Evolutionary conservation across 139 green algal genomes (phyloP), one percentile per base, ranked within the genome.

Genomic region (Volvox reticuliferus): DNA sequence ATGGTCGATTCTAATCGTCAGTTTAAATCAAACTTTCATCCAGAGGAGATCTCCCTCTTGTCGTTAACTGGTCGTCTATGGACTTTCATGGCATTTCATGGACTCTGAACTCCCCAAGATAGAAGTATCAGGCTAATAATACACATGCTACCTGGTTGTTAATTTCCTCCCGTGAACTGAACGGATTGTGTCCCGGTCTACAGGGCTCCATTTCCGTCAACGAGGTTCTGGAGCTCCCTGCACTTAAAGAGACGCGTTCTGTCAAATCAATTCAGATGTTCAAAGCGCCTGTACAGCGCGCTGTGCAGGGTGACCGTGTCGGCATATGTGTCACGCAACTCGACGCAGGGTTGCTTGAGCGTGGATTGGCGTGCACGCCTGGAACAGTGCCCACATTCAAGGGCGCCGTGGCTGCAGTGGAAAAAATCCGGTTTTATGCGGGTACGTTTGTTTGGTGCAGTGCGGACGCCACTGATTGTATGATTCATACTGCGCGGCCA

Each of bases 251-350:
- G 14, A 82, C 76, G 0, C 90, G 88, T 73, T 65, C 73, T 67
- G 95, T 99, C 21, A 98, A 98, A 85, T 98, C 95, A 89, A 98
- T 99, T 92, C 98, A 99, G 92, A 96, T 98, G 94, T 99, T 99
- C 95, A 93, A 93, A 69, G 65, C 88, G 61, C 94, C 97, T 14
- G 96, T 98, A 30, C 35, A 63, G 33, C 82, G 82, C 6, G 85
- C 69, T 28, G 22, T 35, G 13, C 33, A 76, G 93, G 92, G 98
- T 1, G 98, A 99, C 92, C 88, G 98, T 0, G 94, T 97, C 21
- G 98, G 96, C 20, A 93, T 99, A 2, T 99, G 97, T 84, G 95
- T 99, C 16, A 97, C 98, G 0, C 94, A 98, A 88, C 95, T 99
- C 44, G 97, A 99, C 91, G 36, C 98, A 1, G 93, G 90, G 26